Evolutionary conservation across 2,329 filamentous ascomycete species (phyloP).

Genomic region (Fusarium neocosmosporiellum): DNA sequence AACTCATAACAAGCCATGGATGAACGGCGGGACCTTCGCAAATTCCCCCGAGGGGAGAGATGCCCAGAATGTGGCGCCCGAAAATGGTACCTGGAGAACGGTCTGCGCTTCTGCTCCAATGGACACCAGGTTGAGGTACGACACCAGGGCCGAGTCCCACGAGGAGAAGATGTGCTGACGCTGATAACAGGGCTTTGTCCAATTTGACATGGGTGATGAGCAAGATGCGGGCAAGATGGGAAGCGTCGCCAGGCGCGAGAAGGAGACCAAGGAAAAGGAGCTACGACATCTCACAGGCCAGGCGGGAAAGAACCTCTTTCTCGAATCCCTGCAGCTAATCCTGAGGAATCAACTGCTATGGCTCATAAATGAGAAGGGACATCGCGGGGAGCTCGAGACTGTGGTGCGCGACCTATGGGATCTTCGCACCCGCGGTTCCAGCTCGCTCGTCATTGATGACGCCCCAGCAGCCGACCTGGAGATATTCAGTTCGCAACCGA

Average conservation of each 20-base stretch:
- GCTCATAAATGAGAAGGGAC: conserved; percentile 73
- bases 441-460: conserved; percentile 49
- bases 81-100: conserved; percentile 79
- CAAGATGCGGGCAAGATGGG: conserved; percentile 75
- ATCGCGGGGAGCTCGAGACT: conserved; percentile 80
- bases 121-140: conserved; percentile 81
- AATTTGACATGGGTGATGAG: conserved; percentile 72
- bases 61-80: conserved; percentile 76
- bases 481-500: conserved; percentile 55
- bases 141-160: background rate
- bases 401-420: conserved; percentile 89
- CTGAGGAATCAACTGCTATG: conserved; percentile 84
- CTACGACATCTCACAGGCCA: conserved; percentile 71
- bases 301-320: conserved; percentile 79
- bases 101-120: conserved; percentile 81
- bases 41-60: conserved; percentile 63
- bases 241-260: conserved; percentile 65
- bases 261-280: conserved; percentile 64
- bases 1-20: conserved; percentile 49
- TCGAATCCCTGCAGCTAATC: conserved; percentile 87
- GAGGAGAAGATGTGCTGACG: conserved; percentile 2
- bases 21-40: conserved; percentile 57
- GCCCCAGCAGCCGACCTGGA: conserved; percentile 42
- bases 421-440: conserved; percentile 66
- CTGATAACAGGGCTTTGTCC: conserved; percentile 60